These are phyloP conservation scores for Penicillium goetzii DNA, from an alignment of 495 filamentous ascomycete genomes.

Conservation along the genomic window DNA sequence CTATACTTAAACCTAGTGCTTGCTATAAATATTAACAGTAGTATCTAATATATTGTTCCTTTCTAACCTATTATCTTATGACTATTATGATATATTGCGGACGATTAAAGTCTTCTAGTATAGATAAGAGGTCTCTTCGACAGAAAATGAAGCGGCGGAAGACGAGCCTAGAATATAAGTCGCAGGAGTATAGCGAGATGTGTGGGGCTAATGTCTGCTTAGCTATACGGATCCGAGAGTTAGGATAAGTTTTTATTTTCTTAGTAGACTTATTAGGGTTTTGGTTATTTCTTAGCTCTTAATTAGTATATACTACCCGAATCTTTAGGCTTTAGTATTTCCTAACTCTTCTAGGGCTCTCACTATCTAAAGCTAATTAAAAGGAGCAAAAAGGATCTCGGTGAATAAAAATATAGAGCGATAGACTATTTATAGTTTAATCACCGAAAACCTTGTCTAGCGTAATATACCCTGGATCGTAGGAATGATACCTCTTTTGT, in stretches of 20 bases:
- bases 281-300: not conserved
- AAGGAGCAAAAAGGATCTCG: slow-evolving; percentile 8
- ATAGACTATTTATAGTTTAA: not conserved
- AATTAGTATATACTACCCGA: no score
- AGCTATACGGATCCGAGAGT: slow-evolving; percentile 19
- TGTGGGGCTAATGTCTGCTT: slow-evolving; percentile 21
- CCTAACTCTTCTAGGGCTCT: slow-evolving; percentile 6
- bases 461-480: no score
- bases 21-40: no score
- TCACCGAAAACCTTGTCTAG: no score
- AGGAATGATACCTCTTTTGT: no score
- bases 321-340: no score
- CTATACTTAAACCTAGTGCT: no score
- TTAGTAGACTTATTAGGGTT: not conserved
- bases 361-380: slow-evolving; percentile 15
- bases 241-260: slow-evolving; percentile 16
- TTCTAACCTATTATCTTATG: no score
- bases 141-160: slow-evolving; percentile 3
- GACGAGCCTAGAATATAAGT: slow-evolving; percentile 16
- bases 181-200: slow-evolving; percentile 18
- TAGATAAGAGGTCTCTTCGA: not conserved
- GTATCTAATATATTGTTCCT: no score
- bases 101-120: not conserved
- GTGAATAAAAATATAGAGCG: not conserved
- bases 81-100: not conserved